Base-by-base conservation (phyloP, 176 grass and related monocot species). In the Carex kokanica region DNA sequence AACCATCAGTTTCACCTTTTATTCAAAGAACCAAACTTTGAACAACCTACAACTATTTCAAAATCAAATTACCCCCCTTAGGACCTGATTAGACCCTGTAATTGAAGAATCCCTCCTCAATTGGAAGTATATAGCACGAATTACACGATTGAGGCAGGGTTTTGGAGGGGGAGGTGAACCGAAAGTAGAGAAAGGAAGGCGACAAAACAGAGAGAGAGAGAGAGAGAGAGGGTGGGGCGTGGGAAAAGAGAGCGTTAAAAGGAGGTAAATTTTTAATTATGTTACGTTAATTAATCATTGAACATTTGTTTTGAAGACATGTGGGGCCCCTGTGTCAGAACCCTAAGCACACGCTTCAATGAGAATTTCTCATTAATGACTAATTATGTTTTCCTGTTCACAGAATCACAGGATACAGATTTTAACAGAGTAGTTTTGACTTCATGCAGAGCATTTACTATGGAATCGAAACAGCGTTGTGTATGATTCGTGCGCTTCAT, bases 171-270 rank as follows among this genome's bases (percentile, higher is more conserved):
- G 25, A 60, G 77, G 41, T 60, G 77, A 60, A 60, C 49, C 69
- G 69, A 73, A 14, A 24, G 41, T 5, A 40, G 51, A 32, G 52
- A 60, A 16, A 49, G 36, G 36, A 49, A 49, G 59, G 77, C 51
- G 52, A 79, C 77, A 79, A 38, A 38, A 38, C 36, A 38, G 36
- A 38, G 36, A 38, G 36, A 38, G 36, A 60, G 34, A 82, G 58
- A 81, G 43, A 60, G 78, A 55, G 52, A 43, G 56, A 80, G 20
- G 14, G 78, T 38, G 17, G 17, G 78, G 78, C 57, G 58, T 81
- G 78, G 78, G 60, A 66, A 45, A 80, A 80, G 52, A 80, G 77
- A 60, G 57, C 77, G 77, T 80, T 80, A 80, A 80, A 80, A 52
- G 55, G 77, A 38, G 71, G 60, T 55, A 51, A 78, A 79, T 66